phyloP scores from a whole-genome alignment of 495 filamentous ascomycete species.

The Penicillium waksmanii region DNA sequence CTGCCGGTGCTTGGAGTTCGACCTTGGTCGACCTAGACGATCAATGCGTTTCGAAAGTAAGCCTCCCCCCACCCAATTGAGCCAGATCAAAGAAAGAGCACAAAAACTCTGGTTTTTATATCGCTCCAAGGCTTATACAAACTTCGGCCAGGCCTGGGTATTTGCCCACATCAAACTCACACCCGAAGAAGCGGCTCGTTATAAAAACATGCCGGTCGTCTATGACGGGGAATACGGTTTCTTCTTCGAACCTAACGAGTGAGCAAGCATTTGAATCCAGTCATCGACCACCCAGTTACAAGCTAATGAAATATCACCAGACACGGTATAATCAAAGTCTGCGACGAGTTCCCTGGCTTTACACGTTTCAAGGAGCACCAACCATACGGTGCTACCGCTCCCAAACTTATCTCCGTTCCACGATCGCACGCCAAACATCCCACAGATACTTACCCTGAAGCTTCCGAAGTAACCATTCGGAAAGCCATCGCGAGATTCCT shows the following conservation, averaged over 20 bases:
- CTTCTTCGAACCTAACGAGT: slow-evolving; percentile 58
- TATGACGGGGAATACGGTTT: slow-evolving; percentile 56
- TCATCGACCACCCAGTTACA: not conserved
- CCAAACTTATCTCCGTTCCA: slow-evolving; percentile 24
- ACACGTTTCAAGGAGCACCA: slow-evolving; percentile 24
- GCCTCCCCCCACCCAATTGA: not conserved
- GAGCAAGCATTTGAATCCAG: slow-evolving; percentile 5
- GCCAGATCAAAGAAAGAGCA: not conserved
- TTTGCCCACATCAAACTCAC: slow-evolving; percentile 52
- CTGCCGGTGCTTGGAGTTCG: slow-evolving; percentile 43
- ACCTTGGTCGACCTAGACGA: slow-evolving; percentile 41
- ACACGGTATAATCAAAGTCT: slow-evolving; percentile 52
- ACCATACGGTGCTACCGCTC: slow-evolving; percentile 43
- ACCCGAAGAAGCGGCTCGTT: slow-evolving; percentile 42
- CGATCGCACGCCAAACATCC: slow-evolving; percentile 26
- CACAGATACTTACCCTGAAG: slow-evolving; percentile 39
- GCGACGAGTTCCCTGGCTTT: slow-evolving; percentile 54
- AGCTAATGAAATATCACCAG: slow-evolving; percentile 10
- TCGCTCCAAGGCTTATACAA: not conserved
- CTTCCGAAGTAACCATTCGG: slow-evolving; percentile 43
- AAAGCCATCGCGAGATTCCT: slow-evolving; percentile 47
- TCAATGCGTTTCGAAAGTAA: slow-evolving; percentile 43
- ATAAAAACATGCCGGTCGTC: slow-evolving; percentile 50
- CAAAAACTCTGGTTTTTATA: not conserved
- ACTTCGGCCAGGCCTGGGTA: slow-evolving; percentile 40